These are phyloP conservation scores for Trichoderma reesei DNA, from an alignment of 495 filamentous ascomycete species.

Conservation along the genomic window DNA sequence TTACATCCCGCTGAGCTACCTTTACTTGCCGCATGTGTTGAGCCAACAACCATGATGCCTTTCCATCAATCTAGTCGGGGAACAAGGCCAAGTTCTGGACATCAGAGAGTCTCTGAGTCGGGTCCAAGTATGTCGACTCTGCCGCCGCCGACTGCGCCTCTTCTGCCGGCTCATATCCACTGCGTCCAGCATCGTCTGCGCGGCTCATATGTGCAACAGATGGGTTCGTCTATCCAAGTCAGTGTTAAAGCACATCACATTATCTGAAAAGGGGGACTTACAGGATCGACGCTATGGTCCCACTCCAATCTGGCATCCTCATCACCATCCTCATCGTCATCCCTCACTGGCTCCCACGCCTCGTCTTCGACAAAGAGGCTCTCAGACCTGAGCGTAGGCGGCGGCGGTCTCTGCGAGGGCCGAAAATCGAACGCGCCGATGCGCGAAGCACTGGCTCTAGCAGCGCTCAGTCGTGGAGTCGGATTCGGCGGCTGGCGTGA, in stretches of 20 bases:
- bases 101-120: constrained; percentile 58
- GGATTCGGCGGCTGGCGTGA: constrained; percentile 7
- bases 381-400: constrained; percentile 56
- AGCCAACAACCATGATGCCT: constrained; percentile 29
- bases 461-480: background rate
- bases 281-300: constrained; percentile 57
- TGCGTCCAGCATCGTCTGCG: constrained; percentile 17
- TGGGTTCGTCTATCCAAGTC: constrained; percentile 19
- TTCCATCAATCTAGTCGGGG: constrained; percentile 17
- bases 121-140: constrained; percentile 32
- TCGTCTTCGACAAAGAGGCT: constrained; percentile 76
- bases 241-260: background rate
- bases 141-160: constrained; percentile 8
- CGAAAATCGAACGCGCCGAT: constrained; percentile 24
- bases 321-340: constrained; percentile 60
- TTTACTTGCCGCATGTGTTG: constrained; percentile 16
- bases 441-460: constrained; percentile 7
- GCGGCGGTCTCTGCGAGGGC: constrained; percentile 34
- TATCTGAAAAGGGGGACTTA: constrained; percentile 19
- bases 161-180: background rate
- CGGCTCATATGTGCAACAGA: constrained; percentile 29
- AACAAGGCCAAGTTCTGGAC: constrained; percentile 46
- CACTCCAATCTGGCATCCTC: constrained; percentile 55
- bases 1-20: constrained; percentile 20
- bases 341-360: constrained; percentile 72